phyloP scores from a whole-genome alignment of 495 filamentous ascomycete genomes.

The Chaetomium cochliodes region DNA sequence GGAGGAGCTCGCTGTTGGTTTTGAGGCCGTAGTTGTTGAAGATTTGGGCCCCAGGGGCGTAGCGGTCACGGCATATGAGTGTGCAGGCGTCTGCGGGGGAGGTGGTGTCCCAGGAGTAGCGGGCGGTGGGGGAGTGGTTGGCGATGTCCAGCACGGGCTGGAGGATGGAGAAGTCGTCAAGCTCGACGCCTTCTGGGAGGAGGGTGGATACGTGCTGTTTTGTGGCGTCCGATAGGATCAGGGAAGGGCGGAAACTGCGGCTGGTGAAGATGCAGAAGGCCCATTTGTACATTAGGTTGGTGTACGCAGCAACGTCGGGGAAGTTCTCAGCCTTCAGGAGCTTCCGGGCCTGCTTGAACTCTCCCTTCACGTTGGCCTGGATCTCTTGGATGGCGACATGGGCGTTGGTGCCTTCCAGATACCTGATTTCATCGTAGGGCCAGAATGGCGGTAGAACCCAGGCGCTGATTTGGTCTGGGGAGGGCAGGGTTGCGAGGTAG shows the following conservation, averaged over 20 bases:
- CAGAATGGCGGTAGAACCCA: slow-evolving; percentile 47
- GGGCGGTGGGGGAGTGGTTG: slow-evolving; percentile 50
- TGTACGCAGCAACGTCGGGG: slow-evolving; percentile 36
- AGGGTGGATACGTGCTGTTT: slow-evolving; percentile 17
- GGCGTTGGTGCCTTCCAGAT: slow-evolving; percentile 52
- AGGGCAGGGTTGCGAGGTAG: slow-evolving; percentile 53
- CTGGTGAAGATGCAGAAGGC: slow-evolving; percentile 55
- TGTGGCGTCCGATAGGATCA: slow-evolving; percentile 36
- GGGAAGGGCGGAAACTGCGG: slow-evolving; percentile 52
- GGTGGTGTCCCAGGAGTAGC: slow-evolving; percentile 42
- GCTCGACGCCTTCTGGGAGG: slow-evolving; percentile 27
- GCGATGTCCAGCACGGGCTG: slow-evolving; percentile 54
- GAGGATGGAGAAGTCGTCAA: slow-evolving; percentile 53
- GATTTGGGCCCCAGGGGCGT: slow-evolving; percentile 41
- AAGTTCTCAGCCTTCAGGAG: slow-evolving; percentile 39
- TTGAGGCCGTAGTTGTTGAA: slow-evolving; percentile 58
- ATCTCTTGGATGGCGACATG: slow-evolving; percentile 48
- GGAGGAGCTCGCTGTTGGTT: slow-evolving; percentile 53
- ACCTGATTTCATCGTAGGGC: slow-evolving; percentile 46
- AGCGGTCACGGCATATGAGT: slow-evolving; percentile 32
- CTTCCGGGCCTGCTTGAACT: slow-evolving; percentile 46
- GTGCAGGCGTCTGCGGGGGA: slow-evolving; percentile 35
- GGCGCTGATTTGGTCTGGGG: slow-evolving; percentile 42
- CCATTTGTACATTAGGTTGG: slow-evolving; percentile 52
- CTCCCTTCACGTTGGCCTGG: slow-evolving; percentile 39